Evolutionary conservation across 768 basidiomycete genomes (phyloP).

Genomic region (Cantharellus cinnabarinus): DNA sequence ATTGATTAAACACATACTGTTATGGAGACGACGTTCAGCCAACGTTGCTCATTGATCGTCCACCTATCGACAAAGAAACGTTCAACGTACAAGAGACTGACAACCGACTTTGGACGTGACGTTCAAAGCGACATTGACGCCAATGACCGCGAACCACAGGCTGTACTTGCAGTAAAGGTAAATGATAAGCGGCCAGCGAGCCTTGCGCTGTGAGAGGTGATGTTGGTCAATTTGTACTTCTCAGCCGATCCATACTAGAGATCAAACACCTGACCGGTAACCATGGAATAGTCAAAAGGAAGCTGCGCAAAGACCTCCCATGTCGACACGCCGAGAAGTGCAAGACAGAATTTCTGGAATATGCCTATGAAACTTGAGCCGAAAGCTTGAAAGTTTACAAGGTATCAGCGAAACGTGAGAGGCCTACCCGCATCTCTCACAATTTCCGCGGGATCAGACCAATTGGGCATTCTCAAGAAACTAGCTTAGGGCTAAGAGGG

Average conservation of each 20-base stretch:
- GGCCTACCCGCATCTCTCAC: too few species aligned
- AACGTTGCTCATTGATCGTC: neutral
- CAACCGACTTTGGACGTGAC: slow-evolving; percentile 19
- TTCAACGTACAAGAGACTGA: slow-evolving; percentile 16
- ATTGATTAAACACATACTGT: slow-evolving; percentile 26
- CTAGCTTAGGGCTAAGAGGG: too few species aligned
- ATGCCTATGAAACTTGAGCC: neutral
- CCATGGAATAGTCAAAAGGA: slow-evolving; percentile 3
- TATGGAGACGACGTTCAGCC: neutral
- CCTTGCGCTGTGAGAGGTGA: neutral
- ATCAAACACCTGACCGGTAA: slow-evolving; percentile 2
- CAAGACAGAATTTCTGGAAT: slow-evolving; percentile 3
- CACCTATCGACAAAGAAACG: neutral
- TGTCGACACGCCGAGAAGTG: slow-evolving; percentile 3
- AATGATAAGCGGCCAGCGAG: slow-evolving; percentile 5
- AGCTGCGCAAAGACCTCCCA: slow-evolving; percentile 7
- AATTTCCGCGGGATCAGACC: too few species aligned
- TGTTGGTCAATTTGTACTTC: neutral
- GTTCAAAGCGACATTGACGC: slow-evolving; percentile 8
- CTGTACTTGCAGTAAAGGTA: slow-evolving; percentile 7
- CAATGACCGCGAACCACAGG: slow-evolving; percentile 5
- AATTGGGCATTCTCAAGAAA: too few species aligned
- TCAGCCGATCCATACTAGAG: neutral
- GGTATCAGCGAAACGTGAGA: too few species aligned
- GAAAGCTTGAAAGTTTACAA: too few species aligned